phyloP scores from a whole-genome alignment of 768 basidiomycete genomes.

The Paxillus ammoniavirescens region DNA sequence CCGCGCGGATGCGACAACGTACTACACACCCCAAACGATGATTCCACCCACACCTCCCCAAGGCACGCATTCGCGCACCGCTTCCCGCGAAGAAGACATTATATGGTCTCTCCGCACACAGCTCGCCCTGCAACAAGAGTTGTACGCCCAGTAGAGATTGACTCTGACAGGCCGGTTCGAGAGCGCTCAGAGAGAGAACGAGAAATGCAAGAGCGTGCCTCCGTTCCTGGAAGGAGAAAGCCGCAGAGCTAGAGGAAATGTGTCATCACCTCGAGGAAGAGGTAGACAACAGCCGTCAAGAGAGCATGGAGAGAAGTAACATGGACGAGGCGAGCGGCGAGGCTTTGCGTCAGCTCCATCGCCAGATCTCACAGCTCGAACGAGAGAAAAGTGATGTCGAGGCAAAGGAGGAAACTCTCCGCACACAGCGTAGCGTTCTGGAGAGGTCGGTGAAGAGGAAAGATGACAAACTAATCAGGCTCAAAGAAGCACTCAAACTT shows the following conservation, averaged over 20 bases:
- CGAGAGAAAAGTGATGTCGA: constrained; percentile 55
- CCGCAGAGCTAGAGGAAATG: constrained; percentile 55
- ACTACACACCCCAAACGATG: constrained; percentile 74
- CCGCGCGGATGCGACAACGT: constrained; percentile 67
- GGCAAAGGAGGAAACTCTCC: constrained; percentile 41
- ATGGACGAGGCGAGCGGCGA: constrained; percentile 83
- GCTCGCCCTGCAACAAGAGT: constrained; percentile 66
- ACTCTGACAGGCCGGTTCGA: constrained; percentile 54
- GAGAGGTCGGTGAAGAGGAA: constrained; percentile 12
- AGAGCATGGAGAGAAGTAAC: constrained; percentile 75
- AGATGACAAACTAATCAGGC: constrained; percentile 15
- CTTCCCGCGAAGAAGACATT: constrained; percentile 68
- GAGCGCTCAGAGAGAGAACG: constrained; percentile 61
- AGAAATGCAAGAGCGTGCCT: constrained; percentile 52
- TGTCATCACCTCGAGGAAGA: constrained; percentile 78
- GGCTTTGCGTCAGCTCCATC: constrained; percentile 77
- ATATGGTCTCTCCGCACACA: constrained; percentile 76
- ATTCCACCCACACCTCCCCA: constrained; percentile 65
- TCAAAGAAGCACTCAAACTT: constrained; percentile 42
- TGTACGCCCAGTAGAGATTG: constrained; percentile 73
- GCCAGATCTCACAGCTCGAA: constrained; percentile 75
- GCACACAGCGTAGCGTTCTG: constrained; percentile 44
- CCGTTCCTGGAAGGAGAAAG: constrained; percentile 70
- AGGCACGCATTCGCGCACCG: constrained; percentile 51
- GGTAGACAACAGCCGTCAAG: constrained; percentile 80